A percentile compares a stretch with the other conserved stretches of the same genome.
Evolutionary conservation across 495 filamentous ascomycete species (phyloP).

Genomic region (Annulohypoxylon nitens): DNA sequence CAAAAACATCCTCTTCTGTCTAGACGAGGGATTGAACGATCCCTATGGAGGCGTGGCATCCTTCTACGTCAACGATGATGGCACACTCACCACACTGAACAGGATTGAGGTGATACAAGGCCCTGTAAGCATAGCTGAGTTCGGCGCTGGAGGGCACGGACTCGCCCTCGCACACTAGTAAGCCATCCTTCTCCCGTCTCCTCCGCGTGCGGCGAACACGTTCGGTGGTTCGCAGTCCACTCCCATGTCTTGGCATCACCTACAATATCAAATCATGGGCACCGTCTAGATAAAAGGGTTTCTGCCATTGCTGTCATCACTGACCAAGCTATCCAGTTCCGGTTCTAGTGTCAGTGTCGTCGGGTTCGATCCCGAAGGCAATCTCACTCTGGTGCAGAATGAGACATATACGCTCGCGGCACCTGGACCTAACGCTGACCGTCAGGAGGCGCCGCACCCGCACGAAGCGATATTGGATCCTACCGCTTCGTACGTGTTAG

Average conservation of each 20-base stretch:
- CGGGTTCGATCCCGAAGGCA: conserved; percentile 37
- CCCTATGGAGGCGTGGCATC: conserved; percentile 60
- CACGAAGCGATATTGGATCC: conserved; percentile 80
- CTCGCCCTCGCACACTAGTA: conserved; percentile 66
- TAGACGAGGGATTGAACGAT: conserved; percentile 65
- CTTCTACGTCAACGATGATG: conserved; percentile 54
- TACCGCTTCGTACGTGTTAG: conserved; percentile 71
- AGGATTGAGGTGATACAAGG: conserved; percentile 53
- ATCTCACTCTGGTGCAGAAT: conserved; percentile 59
- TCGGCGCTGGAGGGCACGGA: conserved; percentile 55
- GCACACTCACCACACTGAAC: conserved; percentile 54
- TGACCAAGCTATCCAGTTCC: conserved; percentile 46
- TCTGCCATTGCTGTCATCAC: conserved; percentile 21
- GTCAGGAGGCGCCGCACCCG: conserved; percentile 77
- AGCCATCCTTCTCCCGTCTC: conserved; percentile 45
- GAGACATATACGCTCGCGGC: conserved; percentile 65
- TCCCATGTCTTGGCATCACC: conserved; percentile 36
- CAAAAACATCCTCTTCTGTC: conserved; percentile 68
- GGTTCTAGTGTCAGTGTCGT: conserved; percentile 51
- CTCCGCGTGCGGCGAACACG: conserved; percentile 34
- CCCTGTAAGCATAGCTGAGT: conserved; percentile 62
- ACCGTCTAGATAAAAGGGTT: conserved; percentile 8
- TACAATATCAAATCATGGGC: conserved; percentile 39
- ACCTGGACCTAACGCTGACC: conserved; percentile 63
- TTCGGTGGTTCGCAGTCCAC: conserved; percentile 40